Evolutionary conservation across 2,329 filamentous ascomycete species (phyloP), one percentile per base, ranked within the genome.

Genomic region (Colletotrichum tanaceti): DNA sequence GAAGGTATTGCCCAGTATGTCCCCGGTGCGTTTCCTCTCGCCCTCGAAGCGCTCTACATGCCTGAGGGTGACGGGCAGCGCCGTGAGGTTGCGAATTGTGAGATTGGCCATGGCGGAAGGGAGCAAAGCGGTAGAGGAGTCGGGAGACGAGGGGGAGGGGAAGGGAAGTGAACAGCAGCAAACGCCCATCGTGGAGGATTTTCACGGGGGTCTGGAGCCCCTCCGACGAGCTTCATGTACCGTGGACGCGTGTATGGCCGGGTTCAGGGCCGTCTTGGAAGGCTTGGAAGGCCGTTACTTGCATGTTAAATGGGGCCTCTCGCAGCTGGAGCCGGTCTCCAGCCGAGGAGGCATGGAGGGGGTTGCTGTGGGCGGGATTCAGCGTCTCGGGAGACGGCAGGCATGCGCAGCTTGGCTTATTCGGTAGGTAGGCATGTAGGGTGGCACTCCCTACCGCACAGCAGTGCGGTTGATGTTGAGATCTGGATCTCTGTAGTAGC

Each of bases 11-110:
- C 77, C 77, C 44, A 86, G 73, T 18, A 83, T 78, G 71, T 85
- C 77, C 65, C 78, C 78, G 38, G 78, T 78, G 50, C 81, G 61
- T 82, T 81, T 73, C 28, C 78, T 77, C 67, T 82, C 76, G 38
- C 78, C 85, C 72, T 89, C 87, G 77, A 94, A 94, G 73, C 91
- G 90, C 81, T 97, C 92, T 67, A 95, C 83, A 68, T 76, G 84
- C 78, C 89, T 90, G 73, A 98, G 86, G 73, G 90, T 88, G 63
- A 97, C 83, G n/a, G 89, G 85, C 57, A 87, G 90, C 65, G 87
- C 84, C 52, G 93, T 95, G 72, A 97, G 83, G 79, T 98, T 98
- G 74, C 94, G 93, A 74, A 98, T 88, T 5, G 87, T 92, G 73
- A 97, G 82, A 65, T 81, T 79, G 20, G 82, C 79, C 85, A 87